phyloP scores from a whole-genome alignment of 2,329 filamentous ascomycete species.

The Triangularia setosa region DNA sequence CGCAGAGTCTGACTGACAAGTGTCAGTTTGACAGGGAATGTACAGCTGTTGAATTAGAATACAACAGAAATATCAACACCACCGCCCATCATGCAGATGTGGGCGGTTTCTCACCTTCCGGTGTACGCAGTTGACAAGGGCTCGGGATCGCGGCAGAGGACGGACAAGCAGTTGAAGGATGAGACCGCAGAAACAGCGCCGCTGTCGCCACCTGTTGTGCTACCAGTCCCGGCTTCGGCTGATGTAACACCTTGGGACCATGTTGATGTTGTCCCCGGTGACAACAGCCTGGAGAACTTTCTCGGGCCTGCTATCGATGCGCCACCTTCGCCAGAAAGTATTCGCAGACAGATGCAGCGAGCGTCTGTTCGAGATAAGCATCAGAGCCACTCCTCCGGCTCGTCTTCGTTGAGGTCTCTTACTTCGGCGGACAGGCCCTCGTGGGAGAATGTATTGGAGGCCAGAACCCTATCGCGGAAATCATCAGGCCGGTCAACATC shows the following conservation, averaged over 20 bases:
- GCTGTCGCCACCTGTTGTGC: background rate
- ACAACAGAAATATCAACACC: background rate
- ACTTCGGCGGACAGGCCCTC: constrained; percentile 41
- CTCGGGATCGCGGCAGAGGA: constrained; percentile 11
- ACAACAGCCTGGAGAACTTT: constrained; percentile 38
- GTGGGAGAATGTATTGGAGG: constrained; percentile 50
- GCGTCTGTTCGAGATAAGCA: constrained; percentile 47
- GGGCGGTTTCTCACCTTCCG: constrained; percentile 27
- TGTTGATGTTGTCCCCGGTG: constrained; percentile 9
- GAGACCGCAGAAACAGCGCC: constrained; percentile 2
- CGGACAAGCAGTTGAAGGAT: constrained; percentile 8
- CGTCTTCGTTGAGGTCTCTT: constrained; percentile 52
- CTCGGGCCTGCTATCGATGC: constrained; percentile 58
- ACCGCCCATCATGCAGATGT: constrained; percentile 28
- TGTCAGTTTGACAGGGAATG: constrained; percentile 6
- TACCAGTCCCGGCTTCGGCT: constrained; percentile 8
- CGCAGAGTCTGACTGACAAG: constrained; percentile 9
- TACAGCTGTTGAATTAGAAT: background rate
- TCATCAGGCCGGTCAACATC: constrained; percentile 54
- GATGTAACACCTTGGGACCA: constrained; percentile 15
- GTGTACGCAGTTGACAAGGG: constrained; percentile 25
- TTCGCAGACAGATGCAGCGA: constrained; percentile 57
- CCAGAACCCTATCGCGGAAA: constrained; percentile 48
- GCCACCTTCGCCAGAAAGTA: constrained; percentile 56
- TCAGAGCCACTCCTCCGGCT: constrained; percentile 45